Percentiles rank a stretch among this genome's conserved stretches.
Conservation (phyloP, 345 rosid genomes). For the Eucalyptus microcorys region DNA sequence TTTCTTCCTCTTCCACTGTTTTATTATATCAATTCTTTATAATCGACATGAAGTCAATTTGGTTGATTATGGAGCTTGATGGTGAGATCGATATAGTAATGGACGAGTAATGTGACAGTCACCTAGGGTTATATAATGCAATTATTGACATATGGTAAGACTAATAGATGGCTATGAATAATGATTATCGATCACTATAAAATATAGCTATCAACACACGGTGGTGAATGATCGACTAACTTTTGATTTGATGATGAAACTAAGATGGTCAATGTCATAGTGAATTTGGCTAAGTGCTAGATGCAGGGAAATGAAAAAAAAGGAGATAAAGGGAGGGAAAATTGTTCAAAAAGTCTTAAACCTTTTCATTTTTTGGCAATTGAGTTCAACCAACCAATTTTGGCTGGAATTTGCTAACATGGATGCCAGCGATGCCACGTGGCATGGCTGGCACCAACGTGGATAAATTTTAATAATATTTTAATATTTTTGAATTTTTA, state of each 20-base stretch:
- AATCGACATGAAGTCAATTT: not conserved
- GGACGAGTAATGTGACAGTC: not conserved
- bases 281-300: not conserved
- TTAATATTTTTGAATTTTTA: no score
- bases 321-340: not conserved
- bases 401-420: no score
- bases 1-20: not conserved
- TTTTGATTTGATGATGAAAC: not conserved
- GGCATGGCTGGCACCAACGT: no score
- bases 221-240: not conserved
- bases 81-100: not conserved
- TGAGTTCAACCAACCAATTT: no score
- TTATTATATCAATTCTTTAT: not conserved
- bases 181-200: not conserved
- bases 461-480: no score
- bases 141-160: not conserved
- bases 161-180: not conserved
- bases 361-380: no score
- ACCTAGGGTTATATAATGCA: not conserved
- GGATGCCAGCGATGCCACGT: accelerated
- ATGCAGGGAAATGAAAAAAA: not conserved
- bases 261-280: not conserved
- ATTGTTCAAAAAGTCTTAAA: no score
- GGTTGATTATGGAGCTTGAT: not conserved
- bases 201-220: not conserved